A percentile compares a stretch with the other conserved stretches of the same genome.
Conservation (phyloP, 2,329 filamentous ascomycete genomes). For the Penicillium vulpinum region DNA sequence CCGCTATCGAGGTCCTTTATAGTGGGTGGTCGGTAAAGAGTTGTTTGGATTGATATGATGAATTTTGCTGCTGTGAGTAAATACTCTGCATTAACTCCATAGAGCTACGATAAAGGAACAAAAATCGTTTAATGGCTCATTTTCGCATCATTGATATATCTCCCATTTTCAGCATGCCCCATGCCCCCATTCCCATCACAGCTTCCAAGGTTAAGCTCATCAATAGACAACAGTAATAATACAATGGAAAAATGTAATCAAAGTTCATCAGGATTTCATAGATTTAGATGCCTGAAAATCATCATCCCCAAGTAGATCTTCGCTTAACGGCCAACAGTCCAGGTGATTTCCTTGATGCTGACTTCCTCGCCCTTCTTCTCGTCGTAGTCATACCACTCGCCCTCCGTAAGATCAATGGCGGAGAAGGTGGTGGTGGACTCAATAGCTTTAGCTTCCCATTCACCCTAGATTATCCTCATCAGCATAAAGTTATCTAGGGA, state of each 20-base stretch:
- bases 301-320: slow-evolving; percentile 26
- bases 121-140: background rate
- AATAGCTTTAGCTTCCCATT: slow-evolving; percentile 80
- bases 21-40: background rate
- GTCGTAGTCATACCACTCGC: slow-evolving; percentile 98
- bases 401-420: slow-evolving; percentile 78
- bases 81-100: background rate
- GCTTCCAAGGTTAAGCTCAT: background rate
- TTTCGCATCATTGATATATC: background rate
- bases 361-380: slow-evolving; percentile 91
- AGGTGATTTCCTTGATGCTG: slow-evolving; percentile 84
- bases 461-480: slow-evolving; percentile 59
- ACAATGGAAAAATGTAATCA: slow-evolving; percentile 2
- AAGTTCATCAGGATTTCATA: slow-evolving; percentile 11
- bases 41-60: background rate
- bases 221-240: slow-evolving; percentile 1
- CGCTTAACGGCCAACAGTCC: slow-evolving; percentile 70
- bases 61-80: background rate
- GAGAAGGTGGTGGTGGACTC: slow-evolving; percentile 82
- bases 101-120: background rate
- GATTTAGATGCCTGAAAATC: background rate
- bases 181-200: background rate
- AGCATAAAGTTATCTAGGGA: background rate
- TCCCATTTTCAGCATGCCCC: background rate
- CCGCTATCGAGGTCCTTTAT: slow-evolving; percentile 24